These are phyloP conservation scores for Coemansia sp. DNA, from an alignment of 192 early-diverging fungal genomes.

Conservation along the genomic window DNA sequence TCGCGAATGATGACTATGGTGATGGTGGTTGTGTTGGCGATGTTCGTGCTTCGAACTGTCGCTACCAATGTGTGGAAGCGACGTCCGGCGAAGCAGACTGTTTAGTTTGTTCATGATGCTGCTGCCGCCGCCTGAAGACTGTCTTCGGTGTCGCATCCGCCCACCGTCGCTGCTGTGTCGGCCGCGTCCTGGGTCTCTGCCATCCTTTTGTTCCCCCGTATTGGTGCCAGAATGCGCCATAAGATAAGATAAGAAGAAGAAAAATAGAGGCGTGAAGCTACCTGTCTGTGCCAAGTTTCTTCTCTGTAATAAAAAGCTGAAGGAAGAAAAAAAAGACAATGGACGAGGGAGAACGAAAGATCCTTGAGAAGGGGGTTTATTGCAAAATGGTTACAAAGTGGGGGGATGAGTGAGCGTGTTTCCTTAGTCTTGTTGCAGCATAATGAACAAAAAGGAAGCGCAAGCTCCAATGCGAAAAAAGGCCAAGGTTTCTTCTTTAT, in stretches of 20 bases:
- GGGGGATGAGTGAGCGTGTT: too few species aligned
- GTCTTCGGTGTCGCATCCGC: not conserved
- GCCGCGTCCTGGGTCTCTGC: not conserved
- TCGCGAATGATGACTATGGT: not conserved
- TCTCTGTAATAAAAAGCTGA: too few species aligned
- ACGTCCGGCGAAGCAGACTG: conserved; percentile 21
- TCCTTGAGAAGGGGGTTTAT: too few species aligned
- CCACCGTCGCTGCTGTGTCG: not conserved
- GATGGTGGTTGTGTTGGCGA: not conserved
- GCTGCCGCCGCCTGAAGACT: conserved; percentile 2
- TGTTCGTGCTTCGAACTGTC: not conserved
- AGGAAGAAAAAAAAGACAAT: too few species aligned
- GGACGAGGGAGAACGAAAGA: too few species aligned
- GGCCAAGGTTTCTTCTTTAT: too few species aligned
- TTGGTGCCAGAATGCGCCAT: not conserved
- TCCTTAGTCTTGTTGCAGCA: too few species aligned
- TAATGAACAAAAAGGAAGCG: too few species aligned
- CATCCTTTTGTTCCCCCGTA: not conserved
- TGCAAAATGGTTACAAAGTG: too few species aligned
- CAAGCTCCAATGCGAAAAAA: too few species aligned
- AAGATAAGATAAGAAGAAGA: not conserved
- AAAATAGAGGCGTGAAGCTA: too few species aligned
- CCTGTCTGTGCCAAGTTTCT: too few species aligned
- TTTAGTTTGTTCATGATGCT: conserved; percentile 12
- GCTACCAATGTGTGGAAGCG: conserved; percentile 5